A percentile compares a stretch with the other conserved stretches of the same genome.
Evolutionary conservation across 2,329 filamentous ascomycete genomes (phyloP).

Genomic region (Botrytis deweyae): DNA sequence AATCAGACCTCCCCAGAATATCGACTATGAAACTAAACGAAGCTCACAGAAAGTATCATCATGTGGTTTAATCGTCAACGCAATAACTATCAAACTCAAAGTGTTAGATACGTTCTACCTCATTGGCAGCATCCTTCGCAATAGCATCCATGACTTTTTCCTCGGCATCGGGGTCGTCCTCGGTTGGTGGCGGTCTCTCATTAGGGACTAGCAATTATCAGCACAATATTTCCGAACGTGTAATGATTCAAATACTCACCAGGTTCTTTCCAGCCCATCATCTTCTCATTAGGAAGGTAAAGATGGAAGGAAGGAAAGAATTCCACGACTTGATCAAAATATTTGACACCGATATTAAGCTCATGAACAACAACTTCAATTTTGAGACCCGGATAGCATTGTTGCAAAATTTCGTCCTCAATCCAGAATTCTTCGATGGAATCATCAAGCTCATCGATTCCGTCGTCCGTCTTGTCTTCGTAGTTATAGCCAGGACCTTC

Average conservation of each 20-base stretch:
- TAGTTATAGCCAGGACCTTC: conserved; percentile 40
- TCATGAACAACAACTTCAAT: conserved; percentile 55
- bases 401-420: conserved; percentile 58
- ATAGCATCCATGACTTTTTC: conserved; percentile 28
- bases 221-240: neutral
- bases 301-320: conserved; percentile 63
- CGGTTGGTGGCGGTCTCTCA: conserved; percentile 35
- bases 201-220: conserved; percentile 32
- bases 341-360: conserved; percentile 59
- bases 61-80: neutral
- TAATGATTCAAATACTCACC: conserved; percentile 25
- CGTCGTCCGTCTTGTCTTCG: conserved; percentile 34
- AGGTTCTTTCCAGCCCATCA: conserved; percentile 65
- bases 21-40: neutral
- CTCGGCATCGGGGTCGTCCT: conserved; percentile 36
- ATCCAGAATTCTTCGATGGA: conserved; percentile 61
- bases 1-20: neutral
- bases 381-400: conserved; percentile 65
- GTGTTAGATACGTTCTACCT: neutral
- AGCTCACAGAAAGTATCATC: neutral
- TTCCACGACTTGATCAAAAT: conserved; percentile 58
- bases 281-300: conserved; percentile 66
- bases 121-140: conserved; percentile 23
- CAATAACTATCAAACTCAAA: neutral
- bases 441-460: conserved; percentile 33